Base-by-base conservation (phyloP, 2,329 filamentous ascomycete genomes). In the Pestalotiopsis sp. region DNA sequence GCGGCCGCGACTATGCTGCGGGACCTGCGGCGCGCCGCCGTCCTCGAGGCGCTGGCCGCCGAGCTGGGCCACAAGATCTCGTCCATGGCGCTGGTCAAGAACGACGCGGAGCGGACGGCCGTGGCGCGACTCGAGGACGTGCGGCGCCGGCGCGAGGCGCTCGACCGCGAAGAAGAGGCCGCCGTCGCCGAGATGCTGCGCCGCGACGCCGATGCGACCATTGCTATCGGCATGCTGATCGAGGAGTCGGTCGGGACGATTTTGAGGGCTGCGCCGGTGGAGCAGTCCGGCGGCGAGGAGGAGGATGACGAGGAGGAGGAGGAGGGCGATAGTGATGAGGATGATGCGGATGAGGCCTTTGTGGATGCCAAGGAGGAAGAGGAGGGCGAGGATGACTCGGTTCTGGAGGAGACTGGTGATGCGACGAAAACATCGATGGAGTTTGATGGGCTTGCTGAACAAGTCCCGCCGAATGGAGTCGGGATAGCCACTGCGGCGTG, bases 81-180 rank as follows among this genome's bases (percentile, higher is more conserved):
- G 66, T 72, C 78, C 31, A 78, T 80, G 75, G 75, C 79, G 66
- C 65, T 78, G 14, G 76, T 76, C 61, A 80, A 80, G 71, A 80
- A 77, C 61, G 72, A 73, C 7, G 67, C 80, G n/a, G 76, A 80
- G 60, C 71, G 75, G 56, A 73, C 68, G 17, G 67, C 75, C 4
- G 67, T 70, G 23, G 41, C 66, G 2, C 69, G 75, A n/a, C 73
- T 81, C n/a, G 70, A 76, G 41, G 75, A 77, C 6, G 79, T 82
- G 66, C 72, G 74, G 25, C 72, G 75, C 13, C 71, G 78, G 68
- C 77, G 80, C 57, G 77, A 78, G 67, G 80, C 80, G 69, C 73
- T 82, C 7, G 79, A 80, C 67, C 76, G 72, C 66, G 73, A 77
- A 63, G 80, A 82, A 68, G 72, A 65, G 57, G 73, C 75, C 7